These are phyloP conservation scores for Podospora sp. DNA, from an alignment of 495 filamentous ascomycete genomes.

Conservation along the genomic window DNA sequence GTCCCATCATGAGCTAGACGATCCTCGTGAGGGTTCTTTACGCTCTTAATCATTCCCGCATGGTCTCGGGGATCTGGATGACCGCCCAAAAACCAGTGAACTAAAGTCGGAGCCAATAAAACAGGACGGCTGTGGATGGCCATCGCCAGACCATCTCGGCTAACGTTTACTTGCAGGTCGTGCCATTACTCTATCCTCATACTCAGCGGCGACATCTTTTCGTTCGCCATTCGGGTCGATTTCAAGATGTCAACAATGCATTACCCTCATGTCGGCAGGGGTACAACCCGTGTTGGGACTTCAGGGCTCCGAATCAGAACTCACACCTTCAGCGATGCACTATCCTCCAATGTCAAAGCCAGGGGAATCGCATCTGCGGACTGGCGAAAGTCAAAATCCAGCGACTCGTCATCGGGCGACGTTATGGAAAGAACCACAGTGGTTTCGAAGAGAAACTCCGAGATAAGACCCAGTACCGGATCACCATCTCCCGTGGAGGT, in stretches of 20 bases:
- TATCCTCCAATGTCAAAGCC: conserved; percentile 20
- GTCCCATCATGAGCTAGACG: too few species aligned
- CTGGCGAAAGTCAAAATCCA: conserved; percentile 32
- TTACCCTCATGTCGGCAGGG: conserved; percentile 8
- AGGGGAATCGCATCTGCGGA: conserved; percentile 31
- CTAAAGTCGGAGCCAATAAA: too few species aligned
- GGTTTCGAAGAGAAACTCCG: conserved; percentile 1
- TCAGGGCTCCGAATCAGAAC: conserved; percentile 25
- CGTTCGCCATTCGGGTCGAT: too few species aligned
- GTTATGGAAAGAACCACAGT: not conserved
- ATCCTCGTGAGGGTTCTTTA: too few species aligned
- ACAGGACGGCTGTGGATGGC: too few species aligned
- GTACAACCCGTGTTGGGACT: conserved; percentile 16
- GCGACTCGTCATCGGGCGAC: conserved; percentile 10
- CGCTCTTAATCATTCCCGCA: too few species aligned
- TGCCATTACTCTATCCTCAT: too few species aligned
- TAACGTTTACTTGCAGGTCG: too few species aligned
- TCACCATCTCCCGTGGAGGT: not conserved
- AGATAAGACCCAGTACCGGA: conserved; percentile 17
- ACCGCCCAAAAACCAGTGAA: too few species aligned
- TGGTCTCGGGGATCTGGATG: too few species aligned
- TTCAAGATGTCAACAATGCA: conserved; percentile 22
- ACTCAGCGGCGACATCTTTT: not conserved
- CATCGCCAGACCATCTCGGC: too few species aligned
- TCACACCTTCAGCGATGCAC: conserved; percentile 14